Conservation (phyloP, 1,139 yeast species). For the Yamadazyma triangularis region DNA sequence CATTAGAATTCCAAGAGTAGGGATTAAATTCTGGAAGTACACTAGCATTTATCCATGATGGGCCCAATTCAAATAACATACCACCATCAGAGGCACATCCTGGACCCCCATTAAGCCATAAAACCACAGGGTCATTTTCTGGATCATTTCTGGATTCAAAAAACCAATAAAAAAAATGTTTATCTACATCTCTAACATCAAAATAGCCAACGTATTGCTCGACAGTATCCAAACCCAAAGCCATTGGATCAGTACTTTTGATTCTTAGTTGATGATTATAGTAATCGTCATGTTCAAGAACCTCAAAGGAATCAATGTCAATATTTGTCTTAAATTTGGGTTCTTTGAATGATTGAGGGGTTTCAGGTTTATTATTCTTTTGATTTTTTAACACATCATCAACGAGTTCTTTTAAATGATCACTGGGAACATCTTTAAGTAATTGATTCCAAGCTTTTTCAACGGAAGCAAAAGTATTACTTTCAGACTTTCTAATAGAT, state of each 20-base stretch:
- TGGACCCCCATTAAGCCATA: constrained; percentile 47
- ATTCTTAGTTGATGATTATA: constrained; percentile 61
- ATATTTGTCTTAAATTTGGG: no score
- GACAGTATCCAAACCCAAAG: constrained; percentile 70
- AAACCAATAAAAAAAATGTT: constrained; percentile 55
- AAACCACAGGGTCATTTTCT: constrained; percentile 37
- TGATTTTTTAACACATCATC: no score
- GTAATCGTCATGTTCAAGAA: constrained; percentile 35
- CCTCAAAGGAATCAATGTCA: constrained; percentile 58
- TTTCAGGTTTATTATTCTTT: no score
- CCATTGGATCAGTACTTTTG: constrained; percentile 52
- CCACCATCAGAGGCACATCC: constrained; percentile 45
- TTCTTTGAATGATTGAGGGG: no score
- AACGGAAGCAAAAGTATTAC: no score
- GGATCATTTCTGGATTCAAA: constrained; percentile 46
- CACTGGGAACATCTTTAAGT: no score
- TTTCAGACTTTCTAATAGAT: no score
- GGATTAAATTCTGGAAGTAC: constrained; percentile 38
- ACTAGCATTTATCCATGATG: constrained; percentile 31
- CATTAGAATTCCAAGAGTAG: constrained; percentile 40
- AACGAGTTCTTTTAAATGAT: no score
- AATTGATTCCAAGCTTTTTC: no score
- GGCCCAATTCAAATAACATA: constrained; percentile 41
- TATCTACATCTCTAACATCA: constrained; percentile 78
- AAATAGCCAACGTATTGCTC: constrained; percentile 86